phyloP scores from a whole-genome alignment of 345 rosid genomes.

The Dipteronia dyeriana region DNA sequence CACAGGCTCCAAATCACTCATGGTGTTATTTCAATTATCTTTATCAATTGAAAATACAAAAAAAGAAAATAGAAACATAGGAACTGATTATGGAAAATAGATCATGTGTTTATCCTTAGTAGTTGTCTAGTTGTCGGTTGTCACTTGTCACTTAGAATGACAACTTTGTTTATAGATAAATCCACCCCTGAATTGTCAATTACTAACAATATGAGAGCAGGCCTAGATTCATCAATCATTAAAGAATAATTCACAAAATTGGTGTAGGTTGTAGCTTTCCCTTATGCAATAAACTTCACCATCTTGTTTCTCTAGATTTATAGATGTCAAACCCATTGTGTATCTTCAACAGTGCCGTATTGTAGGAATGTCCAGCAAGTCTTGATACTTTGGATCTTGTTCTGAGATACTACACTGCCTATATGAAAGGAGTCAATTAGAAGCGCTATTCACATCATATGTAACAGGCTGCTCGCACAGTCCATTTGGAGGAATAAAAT shows the following conservation, averaged over 20 bases:
- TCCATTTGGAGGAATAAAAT: background rate
- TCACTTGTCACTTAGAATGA: background rate
- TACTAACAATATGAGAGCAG: background rate
- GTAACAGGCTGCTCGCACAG: background rate
- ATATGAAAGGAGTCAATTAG: background rate
- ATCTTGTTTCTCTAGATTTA: background rate
- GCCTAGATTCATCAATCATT: background rate
- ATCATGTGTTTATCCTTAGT: background rate
- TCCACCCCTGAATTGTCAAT: background rate
- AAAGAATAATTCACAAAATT: conserved; percentile 3
- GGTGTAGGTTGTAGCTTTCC: background rate
- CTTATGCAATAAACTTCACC: background rate
- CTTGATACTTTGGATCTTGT: background rate
- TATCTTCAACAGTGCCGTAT: background rate
- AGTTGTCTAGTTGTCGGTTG: too few relatives aligned
- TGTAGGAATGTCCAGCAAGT: background rate
- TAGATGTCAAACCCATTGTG: background rate
- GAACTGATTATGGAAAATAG: background rate
- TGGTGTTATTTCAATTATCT: background rate
- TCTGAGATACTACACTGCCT: background rate
- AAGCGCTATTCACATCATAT: background rate
- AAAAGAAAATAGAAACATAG: background rate
- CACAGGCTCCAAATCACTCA: background rate
- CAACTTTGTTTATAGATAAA: background rate
- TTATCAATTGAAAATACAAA: too few relatives aligned